Percentiles rank a stretch among this genome's conserved stretches.
Evolutionary conservation across 768 basidiomycete species (phyloP).

Genomic region (Collybia mongolica): DNA sequence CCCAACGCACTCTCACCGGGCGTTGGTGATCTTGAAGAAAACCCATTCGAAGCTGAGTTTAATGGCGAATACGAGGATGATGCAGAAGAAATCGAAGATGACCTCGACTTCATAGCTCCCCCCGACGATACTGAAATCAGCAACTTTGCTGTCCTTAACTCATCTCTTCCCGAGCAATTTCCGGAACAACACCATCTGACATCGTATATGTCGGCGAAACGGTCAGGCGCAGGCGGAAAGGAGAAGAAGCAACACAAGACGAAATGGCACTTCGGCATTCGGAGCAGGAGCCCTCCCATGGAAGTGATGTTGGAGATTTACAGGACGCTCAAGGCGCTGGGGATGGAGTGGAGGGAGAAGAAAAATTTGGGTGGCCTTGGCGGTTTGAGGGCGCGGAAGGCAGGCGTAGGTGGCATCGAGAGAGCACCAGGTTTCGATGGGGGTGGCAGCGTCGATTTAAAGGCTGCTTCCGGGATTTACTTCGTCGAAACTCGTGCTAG

Average conservation of each 20-base stretch:
- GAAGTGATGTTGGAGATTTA: slow-evolving; percentile 99
- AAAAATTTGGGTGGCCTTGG: slow-evolving; percentile 72
- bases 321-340: slow-evolving; percentile 81
- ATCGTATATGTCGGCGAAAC: slow-evolving; percentile 60
- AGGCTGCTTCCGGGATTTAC: slow-evolving; percentile 76
- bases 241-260: slow-evolving; percentile 77
- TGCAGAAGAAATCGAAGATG: slow-evolving; percentile 34
- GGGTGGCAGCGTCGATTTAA: slow-evolving; percentile 56
- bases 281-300: slow-evolving; percentile 93
- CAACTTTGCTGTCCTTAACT: slow-evolving; percentile 87
- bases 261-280: slow-evolving; percentile 98
- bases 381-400: slow-evolving; percentile 38
- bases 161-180: slow-evolving; percentile 71
- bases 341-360: slow-evolving; percentile 99
- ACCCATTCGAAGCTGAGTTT: slow-evolving; percentile 82
- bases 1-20: slow-evolving; percentile 65
- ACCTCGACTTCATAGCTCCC: slow-evolving; percentile 31
- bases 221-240: slow-evolving; percentile 34
- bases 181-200: slow-evolving; percentile 67
- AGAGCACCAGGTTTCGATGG: slow-evolving; percentile 65
- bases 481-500: slow-evolving; percentile 92
- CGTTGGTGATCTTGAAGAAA: slow-evolving; percentile 62
- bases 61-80: slow-evolving; percentile 55
- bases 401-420: slow-evolving; percentile 47
- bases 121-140: slow-evolving; percentile 35